Base-by-base conservation (phyloP, 2,329 filamentous ascomycete genomes). In the Penicillium brasilianum region DNA sequence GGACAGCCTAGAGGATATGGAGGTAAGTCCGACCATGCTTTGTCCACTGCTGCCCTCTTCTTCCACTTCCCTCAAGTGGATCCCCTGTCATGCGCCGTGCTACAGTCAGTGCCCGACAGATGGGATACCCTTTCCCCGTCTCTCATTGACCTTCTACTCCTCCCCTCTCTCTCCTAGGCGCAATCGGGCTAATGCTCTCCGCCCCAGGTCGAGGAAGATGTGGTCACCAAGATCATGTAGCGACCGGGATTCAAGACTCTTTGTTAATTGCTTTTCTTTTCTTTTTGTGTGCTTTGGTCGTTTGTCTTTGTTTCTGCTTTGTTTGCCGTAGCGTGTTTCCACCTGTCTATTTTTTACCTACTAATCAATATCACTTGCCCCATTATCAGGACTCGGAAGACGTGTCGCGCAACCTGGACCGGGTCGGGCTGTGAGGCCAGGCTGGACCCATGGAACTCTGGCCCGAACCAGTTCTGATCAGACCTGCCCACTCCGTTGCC, bases 1-100 rank as follows among this genome's bases (percentile, higher is more conserved):
- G 79, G 95, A 99, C 79, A 96, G 93, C 62, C 84, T 99, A 59
- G 95, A 99, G 82, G 95, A 99, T 75, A 97, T 98, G 89, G 95
- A 99, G 92, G 95, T 99, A 81, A 88, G 92, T 88, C 66, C 54
- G 41, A 63, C 58, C 63, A 16, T 55, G 22, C 22, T 11, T 32
- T 59, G 28, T 64, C 22, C 39, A 36, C 46, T 16, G 57, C 37
- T 25, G 57, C 28, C 14, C 30, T 44, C 58, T 34, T 14, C 30
- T 37, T 20, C 51, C 16, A 41, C 36, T 54, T 36, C 28, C 5
- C 25, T 13, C 28, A 1, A 20, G 18, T 8, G 30, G n/a, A 46
- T 55, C 2, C 39, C 39, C 25, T 39, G 50, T 28, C 34, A 39
- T 39, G 34, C 50, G 36, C 44, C 30, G 44, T 50, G 46, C 46